Evolutionary conservation across 352 stramenopile species (phyloP), one percentile per base, ranked within the genome.

Genomic region (Phytophthora uliginosa): DNA sequence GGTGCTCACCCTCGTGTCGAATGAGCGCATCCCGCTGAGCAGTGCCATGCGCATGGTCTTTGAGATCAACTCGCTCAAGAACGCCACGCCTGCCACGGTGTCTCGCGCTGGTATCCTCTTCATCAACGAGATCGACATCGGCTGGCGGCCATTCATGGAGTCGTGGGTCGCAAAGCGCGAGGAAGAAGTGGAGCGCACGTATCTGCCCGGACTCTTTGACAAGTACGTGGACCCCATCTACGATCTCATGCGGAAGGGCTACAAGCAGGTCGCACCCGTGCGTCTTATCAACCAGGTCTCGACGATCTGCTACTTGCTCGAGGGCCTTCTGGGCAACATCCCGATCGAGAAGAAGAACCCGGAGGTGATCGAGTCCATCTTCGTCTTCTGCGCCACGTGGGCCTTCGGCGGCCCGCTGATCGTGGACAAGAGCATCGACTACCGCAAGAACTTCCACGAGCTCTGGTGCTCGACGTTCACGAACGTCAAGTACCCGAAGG

Each of bases 351-450:
- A 99, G 85, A 98, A 95, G 60, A 93, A 88, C 2, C 87, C 91
- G 28, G 94, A 98, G 34, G 78, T 98, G 22, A 96, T 99, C 50
- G 97, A 99, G 70, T 94, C 92, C 18, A 88, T 99, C 57, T 99
- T 99, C 81, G 94, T 98, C 34, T 99, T 99, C 73, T 98, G 92
- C 42, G 86, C 95, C 0, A 98, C 98, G 59, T 99, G 97, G 97
- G 96, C 97, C 1, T 99, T 99, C 73, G 97, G 97, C 7, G 98
- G 97, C 12, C 93, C 97, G 2, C 91, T 99, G 52, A 97, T 98
- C 13, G 89, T 98, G 20, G 97, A 99, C 54, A 96, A 96, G 64
- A 94, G 86, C 54, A 78, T 95, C 18, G 90, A 96, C 59, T 96
- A 97, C 66, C 88, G 96, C 50, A 96, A 95, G 59, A 97, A 97